Conservation (phyloP, 1,284 basidiomycete genomes). For the Sporisorium iseilematis-ciliati region DNA sequence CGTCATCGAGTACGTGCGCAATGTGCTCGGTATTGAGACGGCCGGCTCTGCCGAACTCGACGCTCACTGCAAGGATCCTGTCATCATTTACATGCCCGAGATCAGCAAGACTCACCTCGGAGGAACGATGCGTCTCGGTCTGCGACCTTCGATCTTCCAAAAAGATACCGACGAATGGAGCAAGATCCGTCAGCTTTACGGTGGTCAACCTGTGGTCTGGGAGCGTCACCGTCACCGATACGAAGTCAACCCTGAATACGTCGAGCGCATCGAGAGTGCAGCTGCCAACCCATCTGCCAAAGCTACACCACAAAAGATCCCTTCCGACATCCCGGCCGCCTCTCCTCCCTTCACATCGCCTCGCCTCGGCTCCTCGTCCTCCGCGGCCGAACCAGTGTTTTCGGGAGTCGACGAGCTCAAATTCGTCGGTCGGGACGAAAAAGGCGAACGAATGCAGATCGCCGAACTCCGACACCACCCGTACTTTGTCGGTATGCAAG, state of each 20-base stretch:
- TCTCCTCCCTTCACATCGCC: slow-evolving; percentile 46
- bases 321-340: slow-evolving; percentile 36
- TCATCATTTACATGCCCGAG: slow-evolving; percentile 98
- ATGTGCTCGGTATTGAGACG: slow-evolving; percentile 83
- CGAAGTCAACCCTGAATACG: slow-evolving; percentile 92
- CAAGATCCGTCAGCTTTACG: slow-evolving; percentile 84
- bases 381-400: slow-evolving; percentile 9
- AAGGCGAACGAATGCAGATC: slow-evolving; percentile 97
- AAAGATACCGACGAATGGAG: slow-evolving; percentile 71
- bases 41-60: slow-evolving; percentile 91
- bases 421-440: slow-evolving; percentile 94
- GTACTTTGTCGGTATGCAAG: slow-evolving; percentile 94
- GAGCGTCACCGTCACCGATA: slow-evolving; percentile 97
- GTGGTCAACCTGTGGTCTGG: slow-evolving; percentile 86
- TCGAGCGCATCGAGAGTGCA: slow-evolving; percentile 77
- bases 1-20: slow-evolving; percentile 93
- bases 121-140: slow-evolving; percentile 96
- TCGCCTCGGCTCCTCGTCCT: slow-evolving; percentile 24
- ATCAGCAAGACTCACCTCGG: slow-evolving; percentile 98
- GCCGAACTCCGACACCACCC: slow-evolving; percentile 90
- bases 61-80: slow-evolving; percentile 75
- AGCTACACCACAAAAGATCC: slow-evolving; percentile 32
- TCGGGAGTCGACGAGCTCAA: slow-evolving; percentile 53
- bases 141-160: slow-evolving; percentile 92
- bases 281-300: slow-evolving; percentile 36